Percentiles rank a stretch among this genome's conserved stretches.
Evolutionary conservation across 371 early-diverging fungal species (phyloP).

Genomic region (Rhizopus microsporus): DNA sequence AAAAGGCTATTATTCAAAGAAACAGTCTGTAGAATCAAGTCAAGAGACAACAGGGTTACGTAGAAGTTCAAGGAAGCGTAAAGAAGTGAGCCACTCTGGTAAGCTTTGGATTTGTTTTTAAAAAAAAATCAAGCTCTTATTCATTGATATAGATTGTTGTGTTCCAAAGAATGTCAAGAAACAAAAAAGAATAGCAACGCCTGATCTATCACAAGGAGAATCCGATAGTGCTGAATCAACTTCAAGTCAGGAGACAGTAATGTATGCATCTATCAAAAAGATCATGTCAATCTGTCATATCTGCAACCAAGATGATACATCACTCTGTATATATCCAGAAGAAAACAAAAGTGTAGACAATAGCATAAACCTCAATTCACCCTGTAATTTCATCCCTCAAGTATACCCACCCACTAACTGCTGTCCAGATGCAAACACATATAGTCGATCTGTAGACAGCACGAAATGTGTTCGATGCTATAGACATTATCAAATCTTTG

Average conservation of each 20-base stretch:
- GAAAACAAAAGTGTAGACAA: not conserved
- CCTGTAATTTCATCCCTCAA: not conserved
- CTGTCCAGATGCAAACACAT: conserved; percentile 4
- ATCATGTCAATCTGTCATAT: not conserved
- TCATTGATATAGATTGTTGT: conserved; percentile 6
- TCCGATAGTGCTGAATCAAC: not conserved
- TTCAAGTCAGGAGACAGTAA: not conserved
- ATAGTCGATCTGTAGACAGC: not conserved
- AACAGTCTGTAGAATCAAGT: not conserved
- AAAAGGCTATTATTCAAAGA: conserved; percentile 12
- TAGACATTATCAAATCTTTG: conserved; percentile 27
- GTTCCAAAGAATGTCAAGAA: not conserved
- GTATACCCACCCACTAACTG: conserved; percentile 1
- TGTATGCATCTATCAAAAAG: conserved; percentile 29
- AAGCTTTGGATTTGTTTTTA: not conserved
- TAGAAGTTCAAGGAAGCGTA: conserved; percentile 22
- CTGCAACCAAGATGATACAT: conserved; percentile 12
- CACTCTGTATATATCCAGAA: conserved; percentile 8
- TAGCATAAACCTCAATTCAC: not conserved
- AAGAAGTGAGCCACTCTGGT: conserved; percentile 16
- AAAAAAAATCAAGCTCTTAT: not conserved
- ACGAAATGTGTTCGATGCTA: conserved; percentile 25
- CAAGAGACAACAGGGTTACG: conserved; percentile 4
- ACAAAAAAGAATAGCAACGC: not conserved
- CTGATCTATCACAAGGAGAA: not conserved